Evolutionary conservation across 192 early-diverging fungal species (phyloP).

Genomic region (Linderina pennispora): DNA sequence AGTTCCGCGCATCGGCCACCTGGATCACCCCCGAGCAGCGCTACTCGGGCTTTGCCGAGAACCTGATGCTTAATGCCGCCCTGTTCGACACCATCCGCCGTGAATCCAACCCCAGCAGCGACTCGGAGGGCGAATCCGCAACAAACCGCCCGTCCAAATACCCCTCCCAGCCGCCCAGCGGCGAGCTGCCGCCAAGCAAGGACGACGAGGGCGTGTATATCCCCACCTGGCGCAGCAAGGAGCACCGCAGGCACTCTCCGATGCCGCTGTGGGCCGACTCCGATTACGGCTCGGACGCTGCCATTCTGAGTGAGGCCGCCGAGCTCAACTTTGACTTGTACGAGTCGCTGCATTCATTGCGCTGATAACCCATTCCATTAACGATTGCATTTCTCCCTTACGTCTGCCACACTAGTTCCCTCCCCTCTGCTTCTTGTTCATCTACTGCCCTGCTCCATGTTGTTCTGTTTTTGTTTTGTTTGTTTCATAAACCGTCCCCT

Average conservation of each 20-base stretch:
- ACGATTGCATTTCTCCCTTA: too few relatives aligned
- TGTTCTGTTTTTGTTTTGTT: too few relatives aligned
- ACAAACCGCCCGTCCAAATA: neutral
- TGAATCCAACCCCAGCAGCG: conserved; percentile 8
- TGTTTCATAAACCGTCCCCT: too few relatives aligned
- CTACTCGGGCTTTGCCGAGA: conserved; percentile 38
- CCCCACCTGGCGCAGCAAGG: conserved; percentile 31
- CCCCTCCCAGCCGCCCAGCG: neutral
- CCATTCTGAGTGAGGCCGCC: conserved; percentile 34
- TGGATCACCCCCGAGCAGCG: conserved; percentile 45
- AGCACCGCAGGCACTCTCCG: neutral
- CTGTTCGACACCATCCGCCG: conserved; percentile 45
- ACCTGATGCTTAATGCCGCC: conserved; percentile 37
- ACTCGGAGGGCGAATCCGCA: conserved; percentile 8
- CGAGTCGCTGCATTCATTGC: conserved; percentile 33
- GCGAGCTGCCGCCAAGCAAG: neutral
- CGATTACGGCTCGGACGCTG: conserved; percentile 28
- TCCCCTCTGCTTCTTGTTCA: too few relatives aligned
- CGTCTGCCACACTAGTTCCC: too few relatives aligned
- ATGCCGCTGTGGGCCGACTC: conserved; percentile 22
- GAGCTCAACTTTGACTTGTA: conserved; percentile 46
- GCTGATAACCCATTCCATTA: neutral
- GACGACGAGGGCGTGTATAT: conserved; percentile 35
- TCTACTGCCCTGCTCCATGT: too few relatives aligned
- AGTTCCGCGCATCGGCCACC: conserved; percentile 23